Conservation (phyloP, 202 grass and related monocot species). For the Cymbopogon flexuosus region DNA sequence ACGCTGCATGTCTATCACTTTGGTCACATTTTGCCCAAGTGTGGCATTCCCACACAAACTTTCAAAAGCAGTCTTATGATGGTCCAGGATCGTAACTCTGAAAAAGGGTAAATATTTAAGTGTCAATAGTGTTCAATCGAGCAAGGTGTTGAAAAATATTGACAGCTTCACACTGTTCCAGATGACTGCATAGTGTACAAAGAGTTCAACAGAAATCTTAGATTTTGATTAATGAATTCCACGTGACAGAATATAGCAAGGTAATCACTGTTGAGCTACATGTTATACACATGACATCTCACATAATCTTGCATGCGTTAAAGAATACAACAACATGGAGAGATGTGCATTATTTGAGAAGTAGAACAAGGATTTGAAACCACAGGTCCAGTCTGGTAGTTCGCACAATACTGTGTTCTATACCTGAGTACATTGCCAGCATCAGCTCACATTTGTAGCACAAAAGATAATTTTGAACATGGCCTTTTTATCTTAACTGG, state of each 20-base stretch:
- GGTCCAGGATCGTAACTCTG: conserved; percentile 84
- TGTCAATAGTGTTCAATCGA: neutral
- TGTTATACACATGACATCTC: neutral
- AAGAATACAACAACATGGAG: neutral
- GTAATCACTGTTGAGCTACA: neutral
- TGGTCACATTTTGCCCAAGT: conserved; percentile 67
- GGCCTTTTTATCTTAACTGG: neutral
- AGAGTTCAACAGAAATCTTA: neutral
- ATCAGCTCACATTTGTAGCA: neutral
- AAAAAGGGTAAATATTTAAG: conserved; percentile 26
- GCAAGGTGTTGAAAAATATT: neutral
- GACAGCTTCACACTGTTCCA: neutral
- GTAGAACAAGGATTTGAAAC: neutral
- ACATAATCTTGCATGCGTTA: neutral
- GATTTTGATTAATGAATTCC: neutral
- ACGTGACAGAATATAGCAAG: neutral
- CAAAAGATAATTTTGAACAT: neutral
- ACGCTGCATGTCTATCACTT: conserved; percentile 84
- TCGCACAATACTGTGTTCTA: neutral
- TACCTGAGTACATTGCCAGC: neutral
- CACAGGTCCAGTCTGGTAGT: neutral
- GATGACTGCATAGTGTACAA: neutral
- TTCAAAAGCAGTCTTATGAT: conserved; percentile 92
- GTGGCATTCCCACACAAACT: conserved; percentile 42
- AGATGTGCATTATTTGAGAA: neutral